Percentiles rank a stretch among this genome's conserved stretches.
Evolutionary conservation across 345 rosid species (phyloP).

Genomic region (Citrus trifoliata): DNA sequence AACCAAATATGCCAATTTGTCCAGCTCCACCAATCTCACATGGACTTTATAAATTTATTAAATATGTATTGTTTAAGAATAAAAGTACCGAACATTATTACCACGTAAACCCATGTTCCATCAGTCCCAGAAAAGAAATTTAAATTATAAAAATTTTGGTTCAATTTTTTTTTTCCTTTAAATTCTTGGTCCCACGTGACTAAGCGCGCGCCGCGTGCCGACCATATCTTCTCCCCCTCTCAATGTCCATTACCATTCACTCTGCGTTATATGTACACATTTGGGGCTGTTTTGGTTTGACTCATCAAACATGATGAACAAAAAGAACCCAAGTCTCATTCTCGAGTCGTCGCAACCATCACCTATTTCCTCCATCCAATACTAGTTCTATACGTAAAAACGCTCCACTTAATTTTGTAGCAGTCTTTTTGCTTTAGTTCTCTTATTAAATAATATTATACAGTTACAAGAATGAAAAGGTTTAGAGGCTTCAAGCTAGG

Average conservation of each 20-base stretch:
- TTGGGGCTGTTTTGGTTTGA: too few species aligned
- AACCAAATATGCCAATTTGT: background rate
- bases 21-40: background rate
- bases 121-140: background rate
- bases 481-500: conserved; percentile 55
- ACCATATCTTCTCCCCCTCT: background rate
- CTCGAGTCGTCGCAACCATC: background rate
- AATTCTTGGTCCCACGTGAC: background rate
- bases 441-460: background rate
- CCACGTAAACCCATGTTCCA: background rate
- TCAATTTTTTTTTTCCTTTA: too few species aligned
- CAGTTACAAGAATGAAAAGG: conserved; percentile 29
- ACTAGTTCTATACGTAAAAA: background rate
- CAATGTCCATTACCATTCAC: background rate
- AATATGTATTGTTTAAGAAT: background rate
- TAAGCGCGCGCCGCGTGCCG: conserved; percentile 6
- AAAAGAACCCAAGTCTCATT: background rate
- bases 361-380: background rate
- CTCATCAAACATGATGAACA: background rate
- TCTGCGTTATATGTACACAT: too few species aligned
- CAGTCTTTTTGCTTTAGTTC: background rate
- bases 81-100: background rate
- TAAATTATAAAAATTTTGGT: background rate
- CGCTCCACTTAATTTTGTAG: background rate
- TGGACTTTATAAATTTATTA: background rate